Base-by-base conservation (phyloP, 495 filamentous ascomycete species). In the Diplogelasinospora grovesii region DNA sequence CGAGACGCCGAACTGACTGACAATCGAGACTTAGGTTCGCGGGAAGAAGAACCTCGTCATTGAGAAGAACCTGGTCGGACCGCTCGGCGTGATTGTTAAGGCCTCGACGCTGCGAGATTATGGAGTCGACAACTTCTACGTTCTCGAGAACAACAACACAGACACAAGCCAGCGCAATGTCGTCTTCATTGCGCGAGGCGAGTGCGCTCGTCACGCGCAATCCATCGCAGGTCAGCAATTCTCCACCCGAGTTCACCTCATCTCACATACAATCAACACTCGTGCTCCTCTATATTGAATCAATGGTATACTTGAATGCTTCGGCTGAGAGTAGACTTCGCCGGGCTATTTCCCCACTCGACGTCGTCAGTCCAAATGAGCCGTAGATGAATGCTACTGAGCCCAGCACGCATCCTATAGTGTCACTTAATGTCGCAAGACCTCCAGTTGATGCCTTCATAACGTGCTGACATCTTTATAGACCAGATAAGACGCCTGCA, bases 1-100 rank as follows among this genome's bases (percentile, higher is more conserved):
- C 27, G 41, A 24, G 35, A 38, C 36, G 30, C 44, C 41, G 36
- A 50, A 44, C 48, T 39, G 52, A 61, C 49, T 61, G 52, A 60
- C 59, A 55, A 44, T 36, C 56, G 39, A 30, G n/a, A 7, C 22
- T 9, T 44, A 98, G 92, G 85, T 95, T 45, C 82, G 87, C 58
- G 93, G 93, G 42, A 97, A 96, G 79, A 99, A 99, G 73, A 95
- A 95, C 64, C 74, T 99, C 46, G 83, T 97, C 39, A 82, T 97
- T 54, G 89, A 96, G 59, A 83, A 86, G 62, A 76, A 81, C 52
- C 74, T 99, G 50, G 88, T 89, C 48, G 89, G 89, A 25, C 84
- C 88, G 23, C 74, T 99, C 36, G 86, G 87, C 34, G 74, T 93
- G 40, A 82, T 97, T 56, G 84, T 93, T 66, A 96, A 95, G 59